Base-by-base conservation (phyloP, 2,329 filamentous ascomycete genomes). In the Monilinia vaccinii-corymbosi region DNA sequence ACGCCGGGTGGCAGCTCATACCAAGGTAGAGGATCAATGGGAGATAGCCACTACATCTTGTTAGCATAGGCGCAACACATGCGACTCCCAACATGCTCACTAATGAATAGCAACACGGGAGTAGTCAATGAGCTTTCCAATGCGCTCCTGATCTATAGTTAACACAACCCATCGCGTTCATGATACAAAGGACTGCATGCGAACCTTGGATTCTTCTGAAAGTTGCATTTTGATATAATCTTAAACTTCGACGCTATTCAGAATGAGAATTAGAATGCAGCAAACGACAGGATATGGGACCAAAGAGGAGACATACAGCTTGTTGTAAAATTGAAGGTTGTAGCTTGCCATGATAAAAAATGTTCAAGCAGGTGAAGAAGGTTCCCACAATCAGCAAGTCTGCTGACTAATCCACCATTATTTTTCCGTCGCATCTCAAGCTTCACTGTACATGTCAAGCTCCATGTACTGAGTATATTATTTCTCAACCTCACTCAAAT, bases 171-270 rank as follows among this genome's bases (percentile, higher is more conserved):
- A 31, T 36, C 42, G 14, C 23, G n/a, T 36, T 11, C 21, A 34
- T 14, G 10, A 36, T 23, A 23, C 1, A 16, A 31, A 25, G 51
- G 57, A 9, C 21, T 23, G 57, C 31, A 40, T 44, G 51, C 73
- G 67, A 73, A 96, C 93, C 88, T 97, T 97, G 73, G 92, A 91
- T 80, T 99, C 94, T 78, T 99, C 94, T 56, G 94, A 97, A 67
- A 97, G 86, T 68, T 72, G 71, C 69, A 73, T 71, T 21, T 64
- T 70, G 68, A 62, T 46, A 51, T 40, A 45, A 46, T 63, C 36
- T 61, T 16, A 34, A 44, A 60, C 16, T 46, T 23, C 4, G 11
- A 34, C 44, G 28, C 28, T 38, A 18, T 28, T 2, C 1, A 34
- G 13, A 18, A 47, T 55, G n/a, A n/a, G n/a, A n/a, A n/a, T n/a